Base-by-base conservation (phyloP, 2,329 filamentous ascomycete genomes). In the Exophiala bonariae region DNA sequence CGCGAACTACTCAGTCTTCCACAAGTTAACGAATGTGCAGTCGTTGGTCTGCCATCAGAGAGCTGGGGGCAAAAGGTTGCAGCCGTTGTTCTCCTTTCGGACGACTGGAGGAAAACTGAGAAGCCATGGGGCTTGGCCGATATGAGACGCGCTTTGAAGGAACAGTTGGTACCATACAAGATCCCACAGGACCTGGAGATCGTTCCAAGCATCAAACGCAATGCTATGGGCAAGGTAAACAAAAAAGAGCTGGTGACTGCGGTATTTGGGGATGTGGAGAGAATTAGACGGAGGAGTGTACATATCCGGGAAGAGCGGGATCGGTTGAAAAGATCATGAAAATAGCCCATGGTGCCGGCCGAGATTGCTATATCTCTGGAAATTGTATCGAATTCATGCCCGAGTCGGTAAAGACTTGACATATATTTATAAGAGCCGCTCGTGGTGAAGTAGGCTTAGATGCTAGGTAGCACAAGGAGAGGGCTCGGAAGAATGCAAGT, bases 21-120 rank as follows among this genome's bases (percentile, higher is more conserved):
- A 3, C 72, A 74, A 43, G 61, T 75, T 20, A 59, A 65, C 11
- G 74, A 77, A 59, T 71, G 66, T 8, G 72, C 73, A 65, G 69
- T 75, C 1, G 70, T 76, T 1, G 72, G 73, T 3, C 68, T 76
- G 7, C 56, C 63, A 3, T 71, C 75, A 44, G 66, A 71, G 6
- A 71, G 74, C 45, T 76, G 67, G 46, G 72, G 72, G 4, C 69
- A 76, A 57, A 60, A 69, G 3, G 71, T 76, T 2, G 73, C 66
- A 5, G 71, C 71, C 5, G 61, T 68, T 4, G 41, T 74, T 6
- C n/a, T n/a, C n/a, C n/a, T n/a, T n/a, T n/a, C n/a, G n/a, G 66
- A 35, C 11, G 17, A 7, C 14, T 7, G 23, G 32, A 17, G 16
- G 14, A 13, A 16, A 11, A 28, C 16, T 11, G 11, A 11, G 4